phyloP scores from a whole-genome alignment of 345 rosid species.

The Ceriops zippeliana region DNA sequence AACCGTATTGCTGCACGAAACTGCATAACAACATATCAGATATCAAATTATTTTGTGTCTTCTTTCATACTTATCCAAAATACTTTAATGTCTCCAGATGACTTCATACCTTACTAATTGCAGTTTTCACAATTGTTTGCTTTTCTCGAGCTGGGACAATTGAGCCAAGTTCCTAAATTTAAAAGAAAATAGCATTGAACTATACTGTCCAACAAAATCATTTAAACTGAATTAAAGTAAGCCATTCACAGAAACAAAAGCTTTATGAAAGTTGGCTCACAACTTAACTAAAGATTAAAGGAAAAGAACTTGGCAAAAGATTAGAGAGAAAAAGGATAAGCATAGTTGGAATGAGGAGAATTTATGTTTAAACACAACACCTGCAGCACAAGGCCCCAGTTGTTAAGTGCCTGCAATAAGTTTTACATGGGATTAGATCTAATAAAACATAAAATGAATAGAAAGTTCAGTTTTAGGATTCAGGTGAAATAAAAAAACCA shows the following conservation, averaged over 20 bases:
- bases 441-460: conserved; percentile 1
- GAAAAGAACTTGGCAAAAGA: not conserved
- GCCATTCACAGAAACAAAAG: not conserved
- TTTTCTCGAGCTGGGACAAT: conserved; percentile 94
- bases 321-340: not conserved
- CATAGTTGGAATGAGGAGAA: not conserved
- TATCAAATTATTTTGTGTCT: conserved; percentile 24
- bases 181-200: conserved; percentile 17
- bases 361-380: conserved; percentile 30
- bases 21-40: conserved; percentile 45
- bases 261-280: not conserved
- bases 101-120: conserved; percentile 82
- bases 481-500: conserved; percentile 13
- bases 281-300: no score
- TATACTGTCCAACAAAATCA: not conserved
- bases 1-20: conserved; percentile 90
- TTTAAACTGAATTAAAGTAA: not conserved
- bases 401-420: conserved; percentile 80
- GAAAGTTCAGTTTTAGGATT: conserved; percentile 1
- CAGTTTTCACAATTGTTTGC: conserved; percentile 84
- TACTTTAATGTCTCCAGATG: conserved; percentile 29
- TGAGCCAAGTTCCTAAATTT: conserved; percentile 83
- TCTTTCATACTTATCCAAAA: conserved; percentile 25
- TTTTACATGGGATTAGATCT: conserved; percentile 19
- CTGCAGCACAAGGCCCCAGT: conserved; percentile 99